Evolutionary conservation across 495 filamentous ascomycete species (phyloP).

Genomic region (Pyronema omphalodes): DNA sequence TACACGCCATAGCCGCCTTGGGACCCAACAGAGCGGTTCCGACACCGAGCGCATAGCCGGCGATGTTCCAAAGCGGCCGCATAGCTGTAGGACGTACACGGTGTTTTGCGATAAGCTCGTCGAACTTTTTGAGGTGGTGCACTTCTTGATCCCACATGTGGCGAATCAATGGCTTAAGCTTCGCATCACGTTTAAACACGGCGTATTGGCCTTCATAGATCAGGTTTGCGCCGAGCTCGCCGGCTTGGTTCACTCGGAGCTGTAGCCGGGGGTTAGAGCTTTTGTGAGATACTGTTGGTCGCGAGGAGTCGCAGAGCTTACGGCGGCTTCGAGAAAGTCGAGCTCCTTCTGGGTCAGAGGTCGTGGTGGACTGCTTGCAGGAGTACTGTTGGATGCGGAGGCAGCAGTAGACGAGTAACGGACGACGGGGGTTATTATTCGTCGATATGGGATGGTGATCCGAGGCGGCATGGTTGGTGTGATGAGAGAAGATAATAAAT

Average conservation of each 20-base stretch:
- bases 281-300: constrained; percentile 1
- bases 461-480: too few relatives aligned
- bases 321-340: constrained; percentile 59
- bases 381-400: constrained; percentile 4
- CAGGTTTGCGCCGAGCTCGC: constrained; percentile 68
- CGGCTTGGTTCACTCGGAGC: constrained; percentile 78
- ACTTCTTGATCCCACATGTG: constrained; percentile 98
- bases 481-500: too few relatives aligned
- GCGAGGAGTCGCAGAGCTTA: constrained; percentile 23
- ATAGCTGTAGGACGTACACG: constrained; percentile 85
- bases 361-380: constrained; percentile 17
- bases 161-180: constrained; percentile 73
- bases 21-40: constrained; percentile 72
- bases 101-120: constrained; percentile 62
- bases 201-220: constrained; percentile 70
- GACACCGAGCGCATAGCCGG: constrained; percentile 76
- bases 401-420: not conserved
- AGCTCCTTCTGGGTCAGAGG: constrained; percentile 51
- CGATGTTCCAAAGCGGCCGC: constrained; percentile 77
- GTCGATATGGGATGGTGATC: too few relatives aligned
- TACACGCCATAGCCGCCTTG: constrained; percentile 96
- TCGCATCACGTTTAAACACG: constrained; percentile 56
- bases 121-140: constrained; percentile 70
- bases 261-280: constrained; percentile 9
- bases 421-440: not conserved